Conservation (phyloP, 1,139 yeast species). For the Pichiaceae sp. region DNA sequence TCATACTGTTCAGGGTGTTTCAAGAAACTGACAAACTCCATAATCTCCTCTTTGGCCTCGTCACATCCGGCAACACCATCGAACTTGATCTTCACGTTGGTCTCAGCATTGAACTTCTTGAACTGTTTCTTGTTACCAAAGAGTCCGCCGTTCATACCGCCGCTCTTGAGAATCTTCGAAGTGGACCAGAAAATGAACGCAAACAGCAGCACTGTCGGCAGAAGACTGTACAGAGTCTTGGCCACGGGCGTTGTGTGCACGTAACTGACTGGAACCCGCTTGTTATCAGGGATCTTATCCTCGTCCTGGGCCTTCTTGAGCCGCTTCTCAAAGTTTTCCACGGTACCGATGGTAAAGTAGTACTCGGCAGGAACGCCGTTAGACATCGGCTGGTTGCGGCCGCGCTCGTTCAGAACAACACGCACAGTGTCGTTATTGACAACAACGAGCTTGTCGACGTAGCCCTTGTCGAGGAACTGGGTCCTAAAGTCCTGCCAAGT, state of each 20-base stretch:
- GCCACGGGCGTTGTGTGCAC: conserved; percentile 52
- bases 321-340: conserved; percentile 65
- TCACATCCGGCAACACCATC: conserved; percentile 81
- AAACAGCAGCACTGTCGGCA: conserved; percentile 63
- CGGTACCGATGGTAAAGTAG: conserved; percentile 64
- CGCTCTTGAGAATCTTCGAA: conserved; percentile 44
- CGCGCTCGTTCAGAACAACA: conserved; percentile 59
- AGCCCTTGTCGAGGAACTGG: conserved; percentile 52
- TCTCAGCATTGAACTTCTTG: conserved; percentile 72
- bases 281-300: conserved; percentile 48
- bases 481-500: conserved; percentile 77
- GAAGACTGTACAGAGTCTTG: conserved; percentile 47
- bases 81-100: conserved; percentile 62
- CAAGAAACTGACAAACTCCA: conserved; percentile 76
- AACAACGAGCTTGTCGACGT: conserved; percentile 60
- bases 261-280: conserved; percentile 58
- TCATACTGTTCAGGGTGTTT: conserved; percentile 70
- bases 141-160: conserved; percentile 45
- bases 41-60: conserved; percentile 76
- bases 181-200: conserved; percentile 70
- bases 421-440: conserved; percentile 58
- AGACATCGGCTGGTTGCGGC: conserved; percentile 24
- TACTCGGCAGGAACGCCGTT: conserved; percentile 32
- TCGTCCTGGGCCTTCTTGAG: conserved; percentile 55
- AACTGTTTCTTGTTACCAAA: conserved; percentile 49